phyloP scores from a whole-genome alignment of 2,329 filamentous ascomycete genomes.

The Parafenestella ontariensis region DNA sequence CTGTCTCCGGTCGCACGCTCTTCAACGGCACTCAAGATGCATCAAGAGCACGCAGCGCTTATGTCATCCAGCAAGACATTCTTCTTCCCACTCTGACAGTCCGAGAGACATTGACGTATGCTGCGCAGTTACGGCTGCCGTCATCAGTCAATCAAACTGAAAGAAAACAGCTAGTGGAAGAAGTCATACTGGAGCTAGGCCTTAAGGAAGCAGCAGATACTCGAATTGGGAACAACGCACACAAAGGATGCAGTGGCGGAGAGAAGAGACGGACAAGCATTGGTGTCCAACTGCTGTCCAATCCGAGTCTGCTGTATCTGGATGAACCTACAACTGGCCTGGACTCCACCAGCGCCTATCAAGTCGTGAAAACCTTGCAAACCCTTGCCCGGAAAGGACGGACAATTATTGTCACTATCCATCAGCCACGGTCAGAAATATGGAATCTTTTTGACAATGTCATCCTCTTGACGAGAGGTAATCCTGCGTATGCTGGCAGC shows the following conservation, averaged over 20 bases:
- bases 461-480: slow-evolving; percentile 71
- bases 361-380: slow-evolving; percentile 75
- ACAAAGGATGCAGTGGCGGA: slow-evolving; percentile 79
- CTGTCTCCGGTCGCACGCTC: slow-evolving; percentile 60
- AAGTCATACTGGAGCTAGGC: slow-evolving; percentile 77
- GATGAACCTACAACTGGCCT: slow-evolving; percentile 82
- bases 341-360: slow-evolving; percentile 78
- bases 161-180: slow-evolving; percentile 70
- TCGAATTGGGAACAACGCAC: slow-evolving; percentile 72
- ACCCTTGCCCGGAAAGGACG: slow-evolving; percentile 70
- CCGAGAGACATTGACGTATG: slow-evolving; percentile 75
- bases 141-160: slow-evolving; percentile 66
- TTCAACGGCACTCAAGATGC: slow-evolving; percentile 66
- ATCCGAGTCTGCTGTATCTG: slow-evolving; percentile 77
- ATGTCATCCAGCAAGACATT: slow-evolving; percentile 80
- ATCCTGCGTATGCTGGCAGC: slow-evolving; percentile 71
- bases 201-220: slow-evolving; percentile 80
- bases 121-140: slow-evolving; percentile 74
- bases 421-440: slow-evolving; percentile 80
- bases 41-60: slow-evolving; percentile 65
- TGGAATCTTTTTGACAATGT: slow-evolving; percentile 79
- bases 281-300: slow-evolving; percentile 79
- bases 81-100: slow-evolving; percentile 77
- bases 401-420: slow-evolving; percentile 76
- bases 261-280: slow-evolving; percentile 80